These are phyloP conservation scores for Podaxis rugospora DNA, from an alignment of 768 basidiomycete species.

Conservation along the genomic window DNA sequence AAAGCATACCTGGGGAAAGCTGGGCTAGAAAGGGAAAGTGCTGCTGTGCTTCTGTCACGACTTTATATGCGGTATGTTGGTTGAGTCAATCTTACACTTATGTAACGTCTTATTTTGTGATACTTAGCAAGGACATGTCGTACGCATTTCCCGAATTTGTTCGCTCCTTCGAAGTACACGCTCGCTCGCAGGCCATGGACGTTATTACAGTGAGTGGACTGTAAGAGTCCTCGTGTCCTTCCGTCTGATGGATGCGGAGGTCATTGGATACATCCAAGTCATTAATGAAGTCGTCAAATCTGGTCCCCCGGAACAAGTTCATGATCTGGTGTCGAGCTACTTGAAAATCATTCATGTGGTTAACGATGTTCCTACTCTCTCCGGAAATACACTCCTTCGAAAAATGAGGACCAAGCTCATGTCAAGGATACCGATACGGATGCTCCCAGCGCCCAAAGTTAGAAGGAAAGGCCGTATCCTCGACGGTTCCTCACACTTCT, in stretches of 20 bases:
- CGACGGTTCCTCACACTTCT: slow-evolving; percentile 20
- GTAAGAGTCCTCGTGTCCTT: not conserved
- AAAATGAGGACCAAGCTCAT: slow-evolving; percentile 67
- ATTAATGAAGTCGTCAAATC: slow-evolving; percentile 68
- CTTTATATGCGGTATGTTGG: slow-evolving; percentile 71
- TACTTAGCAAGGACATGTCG: slow-evolving; percentile 54
- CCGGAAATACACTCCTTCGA: slow-evolving; percentile 60
- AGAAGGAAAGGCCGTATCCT: slow-evolving; percentile 22
- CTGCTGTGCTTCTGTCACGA: slow-evolving; percentile 74
- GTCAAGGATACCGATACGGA: slow-evolving; percentile 57
- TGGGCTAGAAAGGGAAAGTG: slow-evolving; percentile 83
- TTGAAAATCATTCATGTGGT: slow-evolving; percentile 42
- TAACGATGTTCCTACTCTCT: slow-evolving; percentile 34
- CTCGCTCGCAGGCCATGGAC: slow-evolving; percentile 34
- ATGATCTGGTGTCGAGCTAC: slow-evolving; percentile 37
- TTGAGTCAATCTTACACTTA: not conserved
- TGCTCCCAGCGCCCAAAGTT: slow-evolving; percentile 39
- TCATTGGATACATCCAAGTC: slow-evolving; percentile 64
- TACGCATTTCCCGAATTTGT: slow-evolving; percentile 50
- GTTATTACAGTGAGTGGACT: slow-evolving; percentile 43
- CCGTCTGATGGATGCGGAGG: slow-evolving; percentile 33
- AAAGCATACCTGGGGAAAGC: slow-evolving; percentile 57
- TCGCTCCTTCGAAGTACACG: slow-evolving; percentile 33
- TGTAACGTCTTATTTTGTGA: slow-evolving; percentile 1
- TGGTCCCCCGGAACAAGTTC: slow-evolving; percentile 50